Evolutionary conservation across 208 protist genomes (phyloP).

Genomic region (Trypanosoma scelopori): DNA sequence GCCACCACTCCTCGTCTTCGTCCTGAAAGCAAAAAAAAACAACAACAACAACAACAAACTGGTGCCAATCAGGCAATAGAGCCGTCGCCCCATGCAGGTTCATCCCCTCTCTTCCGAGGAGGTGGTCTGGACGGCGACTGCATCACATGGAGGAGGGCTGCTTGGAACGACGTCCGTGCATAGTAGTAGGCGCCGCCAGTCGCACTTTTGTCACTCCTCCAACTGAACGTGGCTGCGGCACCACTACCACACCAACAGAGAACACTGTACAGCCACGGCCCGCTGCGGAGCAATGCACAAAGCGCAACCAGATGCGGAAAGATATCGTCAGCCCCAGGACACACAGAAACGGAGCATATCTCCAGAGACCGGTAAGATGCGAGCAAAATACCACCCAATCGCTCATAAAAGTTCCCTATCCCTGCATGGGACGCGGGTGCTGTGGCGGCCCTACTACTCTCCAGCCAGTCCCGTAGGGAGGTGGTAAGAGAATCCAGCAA

Average conservation of each 20-base stretch:
- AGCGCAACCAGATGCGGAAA: constrained; percentile 3
- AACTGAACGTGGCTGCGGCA: not conserved
- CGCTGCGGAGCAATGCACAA: not conserved
- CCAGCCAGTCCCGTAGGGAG: not conserved
- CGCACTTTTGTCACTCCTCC: not conserved
- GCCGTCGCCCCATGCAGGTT: no score
- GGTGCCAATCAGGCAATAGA: not conserved
- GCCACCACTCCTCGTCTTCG: no score
- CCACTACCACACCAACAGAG: not conserved
- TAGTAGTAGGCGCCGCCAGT: not conserved
- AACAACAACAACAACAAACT: not conserved
- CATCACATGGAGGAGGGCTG: constrained; percentile 2
- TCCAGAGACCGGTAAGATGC: constrained; percentile 5
- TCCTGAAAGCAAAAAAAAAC: not conserved
- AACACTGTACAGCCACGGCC: not conserved
- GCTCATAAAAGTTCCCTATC: constrained; percentile 1
- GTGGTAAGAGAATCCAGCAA: not conserved
- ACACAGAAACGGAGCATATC: not conserved
- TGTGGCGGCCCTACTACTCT: not conserved
- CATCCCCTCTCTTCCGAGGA: not conserved
- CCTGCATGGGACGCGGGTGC: not conserved
- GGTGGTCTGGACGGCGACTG: not conserved
- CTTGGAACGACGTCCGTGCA: not conserved
- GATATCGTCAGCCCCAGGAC: not conserved
- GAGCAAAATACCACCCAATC: constrained; percentile 1